A percentile compares a stretch with the other conserved stretches of the same genome.
Evolutionary conservation across 108 stramenopile species (phyloP).

Genomic region (Schizochytrium sp.): DNA sequence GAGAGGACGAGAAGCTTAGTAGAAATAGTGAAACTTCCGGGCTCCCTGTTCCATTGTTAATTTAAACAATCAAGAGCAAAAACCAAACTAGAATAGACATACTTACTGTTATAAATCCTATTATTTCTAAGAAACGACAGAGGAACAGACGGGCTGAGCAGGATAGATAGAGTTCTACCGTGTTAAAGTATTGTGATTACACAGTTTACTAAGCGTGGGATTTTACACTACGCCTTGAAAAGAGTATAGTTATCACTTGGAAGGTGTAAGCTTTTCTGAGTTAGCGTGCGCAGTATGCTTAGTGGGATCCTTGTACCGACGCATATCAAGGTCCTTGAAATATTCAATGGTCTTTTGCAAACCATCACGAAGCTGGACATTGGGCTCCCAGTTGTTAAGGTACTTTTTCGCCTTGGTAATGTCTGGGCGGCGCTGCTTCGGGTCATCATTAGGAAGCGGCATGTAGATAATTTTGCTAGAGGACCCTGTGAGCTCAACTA

Average conservation of each 20-base stretch:
- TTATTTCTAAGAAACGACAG: too few species aligned
- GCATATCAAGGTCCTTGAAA: slow-evolving; percentile 75
- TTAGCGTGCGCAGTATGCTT: slow-evolving; percentile 55
- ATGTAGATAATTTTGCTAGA: slow-evolving; percentile 83
- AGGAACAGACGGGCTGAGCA: too few species aligned
- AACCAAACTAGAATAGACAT: too few species aligned
- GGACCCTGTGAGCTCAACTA: slow-evolving; percentile 84
- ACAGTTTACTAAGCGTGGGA: too few species aligned
- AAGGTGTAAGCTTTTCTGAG: not conserved
- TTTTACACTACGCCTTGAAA: too few species aligned
- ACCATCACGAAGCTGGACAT: slow-evolving; percentile 86
- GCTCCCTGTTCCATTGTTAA: too few species aligned
- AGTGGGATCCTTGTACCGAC: slow-evolving; percentile 52
- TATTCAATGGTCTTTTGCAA: slow-evolving; percentile 91
- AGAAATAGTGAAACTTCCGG: too few species aligned
- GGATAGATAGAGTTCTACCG: too few species aligned
- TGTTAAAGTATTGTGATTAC: too few species aligned
- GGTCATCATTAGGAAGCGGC: slow-evolving; percentile 89
- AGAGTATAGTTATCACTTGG: not conserved
- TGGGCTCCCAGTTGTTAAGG: slow-evolving; percentile 86
- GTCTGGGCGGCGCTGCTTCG: slow-evolving; percentile 91
- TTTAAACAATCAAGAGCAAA: too few species aligned
- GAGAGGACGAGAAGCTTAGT: too few species aligned
- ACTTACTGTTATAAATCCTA: too few species aligned
- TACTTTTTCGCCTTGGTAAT: slow-evolving; percentile 91